Evolutionary conservation across 495 filamentous ascomycete genomes (phyloP).

Genomic region (Rhypophila decipiens): DNA sequence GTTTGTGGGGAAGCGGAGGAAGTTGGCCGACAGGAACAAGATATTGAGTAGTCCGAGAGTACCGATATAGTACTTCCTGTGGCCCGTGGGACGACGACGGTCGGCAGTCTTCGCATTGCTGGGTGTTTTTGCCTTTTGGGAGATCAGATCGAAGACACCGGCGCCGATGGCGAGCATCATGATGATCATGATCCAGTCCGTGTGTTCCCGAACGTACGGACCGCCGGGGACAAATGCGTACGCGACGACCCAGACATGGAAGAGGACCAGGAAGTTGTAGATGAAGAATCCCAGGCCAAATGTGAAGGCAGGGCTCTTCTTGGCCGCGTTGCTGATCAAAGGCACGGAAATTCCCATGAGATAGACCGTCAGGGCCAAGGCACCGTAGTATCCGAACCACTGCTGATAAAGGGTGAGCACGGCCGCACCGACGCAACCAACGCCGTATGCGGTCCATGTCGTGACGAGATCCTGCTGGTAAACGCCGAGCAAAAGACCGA

Average conservation of each 20-base stretch:
- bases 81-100: slow-evolving; percentile 22
- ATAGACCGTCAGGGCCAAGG: slow-evolving; percentile 66
- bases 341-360: slow-evolving; percentile 73
- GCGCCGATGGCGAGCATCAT: slow-evolving; percentile 80
- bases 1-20: slow-evolving; percentile 90
- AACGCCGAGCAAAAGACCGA: slow-evolving; percentile 72
- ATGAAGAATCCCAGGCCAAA: slow-evolving; percentile 85
- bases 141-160: slow-evolving; percentile 72
- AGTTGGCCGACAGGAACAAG: slow-evolving; percentile 71
- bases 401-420: slow-evolving; percentile 70
- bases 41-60: slow-evolving; percentile 61
- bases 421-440: slow-evolving; percentile 72
- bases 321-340: slow-evolving; percentile 68
- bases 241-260: slow-evolving; percentile 97
- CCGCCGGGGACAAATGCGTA: slow-evolving; percentile 99
- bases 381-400: slow-evolving; percentile 91
- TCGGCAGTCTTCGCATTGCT: slow-evolving; percentile 5
- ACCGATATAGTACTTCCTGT: slow-evolving; percentile 46
- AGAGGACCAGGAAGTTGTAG: slow-evolving; percentile 86
- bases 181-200: slow-evolving; percentile 85
- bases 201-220: slow-evolving; percentile 86
- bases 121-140: slow-evolving; percentile 19
- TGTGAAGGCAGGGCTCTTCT: slow-evolving; percentile 64
- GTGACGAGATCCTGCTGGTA: slow-evolving; percentile 62
- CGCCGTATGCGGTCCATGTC: slow-evolving; percentile 74